Evolutionary conservation across 805 yeast species (phyloP).

Genomic region (Cyberlindnera japonica): DNA sequence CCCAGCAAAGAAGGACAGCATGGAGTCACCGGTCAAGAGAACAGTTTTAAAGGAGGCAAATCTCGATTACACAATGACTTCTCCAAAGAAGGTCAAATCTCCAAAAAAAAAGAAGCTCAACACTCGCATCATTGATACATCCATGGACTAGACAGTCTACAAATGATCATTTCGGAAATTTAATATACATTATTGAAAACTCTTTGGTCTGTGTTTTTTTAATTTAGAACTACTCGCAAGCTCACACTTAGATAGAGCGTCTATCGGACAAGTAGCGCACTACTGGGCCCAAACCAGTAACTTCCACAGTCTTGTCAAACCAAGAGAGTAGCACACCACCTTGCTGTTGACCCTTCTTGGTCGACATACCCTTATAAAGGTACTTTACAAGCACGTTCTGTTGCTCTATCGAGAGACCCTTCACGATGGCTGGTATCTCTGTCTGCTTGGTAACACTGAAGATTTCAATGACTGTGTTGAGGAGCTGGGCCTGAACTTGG

Average conservation of each 20-base stretch:
- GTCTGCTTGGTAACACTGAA: constrained; percentile 62
- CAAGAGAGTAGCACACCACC: constrained; percentile 85
- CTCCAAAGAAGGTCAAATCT: constrained; percentile 15
- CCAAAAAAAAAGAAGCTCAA: constrained; percentile 20
- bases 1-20: constrained; percentile 4
- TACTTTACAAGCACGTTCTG: constrained; percentile 79
- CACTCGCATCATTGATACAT: constrained; percentile 10
- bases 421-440: constrained; percentile 63
- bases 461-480: constrained; percentile 62
- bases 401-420: constrained; percentile 56
- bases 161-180: not conserved
- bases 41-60: constrained; percentile 13
- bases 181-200: constrained; percentile 5
- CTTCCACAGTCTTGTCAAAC: constrained; percentile 86
- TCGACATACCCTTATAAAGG: constrained; percentile 80
- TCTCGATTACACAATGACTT: constrained; percentile 10
- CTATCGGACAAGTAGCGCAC: constrained; percentile 84
- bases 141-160: constrained; percentile 7
- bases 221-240: too few species aligned
- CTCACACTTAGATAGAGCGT: constrained; percentile 51
- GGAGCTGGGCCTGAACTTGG: constrained; percentile 34
- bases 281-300: constrained; percentile 85
- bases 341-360: constrained; percentile 73
- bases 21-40: constrained; percentile 18
- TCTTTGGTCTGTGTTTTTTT: too few species aligned